Percentiles rank a stretch among this genome's conserved stretches.
Conservation (phyloP, 108 stramenopile genomes). For the Hondaea fermentalgiana region DNA sequence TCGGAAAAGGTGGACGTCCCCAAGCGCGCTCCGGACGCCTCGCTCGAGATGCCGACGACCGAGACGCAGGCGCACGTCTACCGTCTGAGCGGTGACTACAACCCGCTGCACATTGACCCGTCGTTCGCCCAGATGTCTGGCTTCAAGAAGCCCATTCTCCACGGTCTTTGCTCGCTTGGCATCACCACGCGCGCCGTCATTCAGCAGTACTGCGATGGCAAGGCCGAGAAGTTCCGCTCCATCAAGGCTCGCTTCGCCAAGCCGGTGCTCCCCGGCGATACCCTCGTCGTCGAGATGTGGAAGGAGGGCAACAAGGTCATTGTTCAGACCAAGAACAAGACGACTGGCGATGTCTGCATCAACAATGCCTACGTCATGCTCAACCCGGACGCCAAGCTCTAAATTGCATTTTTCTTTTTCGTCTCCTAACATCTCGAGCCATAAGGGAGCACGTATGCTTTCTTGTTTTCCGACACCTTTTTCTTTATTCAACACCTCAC, state of each 20-base stretch:
- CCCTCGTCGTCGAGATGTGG: constrained; percentile 17
- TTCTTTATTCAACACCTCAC: too few species aligned
- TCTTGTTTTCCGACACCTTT: too few species aligned
- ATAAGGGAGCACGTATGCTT: too few species aligned
- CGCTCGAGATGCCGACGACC: constrained; percentile 32
- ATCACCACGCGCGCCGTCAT: constrained; percentile 59
- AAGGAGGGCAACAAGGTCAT: constrained; percentile 23
- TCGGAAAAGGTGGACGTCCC: constrained; percentile 13
- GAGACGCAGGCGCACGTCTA: constrained; percentile 66
- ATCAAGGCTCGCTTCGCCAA: constrained; percentile 26
- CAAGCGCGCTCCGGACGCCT: background rate
- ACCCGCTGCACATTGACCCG: constrained; percentile 69
- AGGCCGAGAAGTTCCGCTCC: background rate
- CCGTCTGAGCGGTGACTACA: constrained; percentile 78
- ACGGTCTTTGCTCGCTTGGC: constrained; percentile 74
- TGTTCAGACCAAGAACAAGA: constrained; percentile 12
- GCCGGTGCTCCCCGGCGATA: constrained; percentile 29
- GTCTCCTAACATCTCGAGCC: background rate
- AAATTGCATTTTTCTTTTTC: background rate
- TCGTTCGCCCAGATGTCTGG: constrained; percentile 31
- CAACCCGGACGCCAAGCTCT: constrained; percentile 17
- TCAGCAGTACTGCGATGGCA: background rate
- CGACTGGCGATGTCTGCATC: constrained; percentile 2
- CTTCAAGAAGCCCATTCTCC: constrained; percentile 59
- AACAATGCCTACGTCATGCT: constrained; percentile 13